Evolutionary conservation across 257 asterid genomes (phyloP), one percentile per base, ranked within the genome.

Genomic region (Anisodus acutangulus): DNA sequence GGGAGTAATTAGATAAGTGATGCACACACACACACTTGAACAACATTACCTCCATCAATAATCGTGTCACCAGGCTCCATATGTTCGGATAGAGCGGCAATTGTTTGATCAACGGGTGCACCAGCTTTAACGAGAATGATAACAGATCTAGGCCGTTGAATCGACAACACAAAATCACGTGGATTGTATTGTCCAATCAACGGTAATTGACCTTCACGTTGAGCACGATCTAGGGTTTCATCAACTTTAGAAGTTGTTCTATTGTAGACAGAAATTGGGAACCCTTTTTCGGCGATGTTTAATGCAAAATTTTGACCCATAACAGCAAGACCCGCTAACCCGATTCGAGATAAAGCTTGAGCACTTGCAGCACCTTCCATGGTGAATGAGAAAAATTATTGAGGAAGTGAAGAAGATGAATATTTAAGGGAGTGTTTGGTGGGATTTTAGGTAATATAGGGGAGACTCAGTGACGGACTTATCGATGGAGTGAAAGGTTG

Each of bases 1-100:
- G 26, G 26, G 26, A 22, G 26, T 22, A 22, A 22, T 22, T 22
- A 22, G 26, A 31, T 31, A 31, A 31, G 35, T 31, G 35, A 31
- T 31, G 35, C 35, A 31, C 35, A 31, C 35, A 31, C 35, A 41
- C 45, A 41, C 45, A 41, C 0, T 41, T 41, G 0, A 41, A 3
- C 45, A 41, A 41, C 45, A 41, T 41, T 41, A 0, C 98, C 98
- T 0, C 98, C 97, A 83, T 95, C 98, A 72, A 95, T 90, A 83
- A 95, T 94, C 70, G 98, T 90, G 85, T 95, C 98, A 1, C 98
- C 98, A 63, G 98, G 93, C 68, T 94, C 97, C 98, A 95, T 92
- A 55, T 89, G 86, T n/a, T 92, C 94, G 9, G 97, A 60, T 7
- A 95, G 84, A 19, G 94, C 92, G n/a, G 94, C 90, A 80, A 95